phyloP scores from a whole-genome alignment of 441 rosid genomes.

The Euphorbia celastroides region DNA sequence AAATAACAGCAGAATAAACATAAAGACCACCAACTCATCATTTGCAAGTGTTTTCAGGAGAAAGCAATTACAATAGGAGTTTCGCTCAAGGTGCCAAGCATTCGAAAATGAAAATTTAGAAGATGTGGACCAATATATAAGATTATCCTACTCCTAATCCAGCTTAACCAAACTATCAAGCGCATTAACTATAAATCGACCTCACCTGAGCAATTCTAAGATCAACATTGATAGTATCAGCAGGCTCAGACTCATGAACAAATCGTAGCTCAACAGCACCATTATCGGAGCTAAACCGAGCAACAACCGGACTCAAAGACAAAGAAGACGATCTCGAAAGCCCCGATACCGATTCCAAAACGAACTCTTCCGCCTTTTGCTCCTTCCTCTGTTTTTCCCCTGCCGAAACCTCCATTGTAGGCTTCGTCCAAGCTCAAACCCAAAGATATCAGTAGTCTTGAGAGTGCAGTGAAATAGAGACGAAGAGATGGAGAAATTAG shows the following conservation, averaged over 20 bases:
- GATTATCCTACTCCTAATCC: background rate
- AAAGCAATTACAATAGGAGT: background rate
- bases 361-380: slow-evolving; percentile 33
- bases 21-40: background rate
- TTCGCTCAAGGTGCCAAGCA: background rate
- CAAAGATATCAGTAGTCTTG: no score
- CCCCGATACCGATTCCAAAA: slow-evolving; percentile 47
- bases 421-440: background rate
- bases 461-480: background rate
- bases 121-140: background rate
- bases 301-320: slow-evolving; percentile 31
- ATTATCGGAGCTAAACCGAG: slow-evolving; percentile 38
- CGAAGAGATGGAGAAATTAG: no score
- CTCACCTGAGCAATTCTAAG: slow-evolving; percentile 49
- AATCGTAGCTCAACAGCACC: slow-evolving; percentile 53
- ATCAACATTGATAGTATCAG: slow-evolving; percentile 33
- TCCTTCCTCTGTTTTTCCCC: slow-evolving; percentile 28
- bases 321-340: slow-evolving; percentile 35
- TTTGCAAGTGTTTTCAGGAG: background rate
- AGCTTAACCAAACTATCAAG: background rate
- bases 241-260: slow-evolving; percentile 31
- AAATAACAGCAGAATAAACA: background rate
- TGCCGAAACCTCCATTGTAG: slow-evolving; percentile 26
- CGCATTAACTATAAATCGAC: slow-evolving; percentile 12
- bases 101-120: background rate